A percentile compares a stretch with the other conserved stretches of the same genome.
These are phyloP conservation scores for Hypericum androsaemum DNA, from an alignment of 345 rosid genomes.

Conservation along the genomic window DNA sequence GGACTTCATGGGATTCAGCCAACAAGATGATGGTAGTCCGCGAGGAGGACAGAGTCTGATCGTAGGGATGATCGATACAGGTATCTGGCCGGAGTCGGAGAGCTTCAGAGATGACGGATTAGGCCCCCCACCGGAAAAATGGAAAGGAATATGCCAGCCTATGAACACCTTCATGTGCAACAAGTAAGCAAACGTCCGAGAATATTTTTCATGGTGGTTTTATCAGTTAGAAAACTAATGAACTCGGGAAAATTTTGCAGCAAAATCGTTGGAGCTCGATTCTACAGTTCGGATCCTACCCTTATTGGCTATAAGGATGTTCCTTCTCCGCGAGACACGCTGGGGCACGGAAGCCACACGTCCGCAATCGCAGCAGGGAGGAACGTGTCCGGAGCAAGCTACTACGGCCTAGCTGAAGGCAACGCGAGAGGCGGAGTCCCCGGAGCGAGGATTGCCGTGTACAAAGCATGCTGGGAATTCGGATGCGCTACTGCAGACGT, in stretches of 20 bases:
- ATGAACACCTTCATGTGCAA: constrained; percentile 5
- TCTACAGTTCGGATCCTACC: background rate
- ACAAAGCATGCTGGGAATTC: constrained; percentile 2
- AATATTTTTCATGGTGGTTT: too few species aligned
- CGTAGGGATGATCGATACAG: constrained; percentile 2
- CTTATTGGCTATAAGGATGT: background rate
- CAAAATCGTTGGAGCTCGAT: constrained; percentile 5
- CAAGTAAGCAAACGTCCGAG: background rate
- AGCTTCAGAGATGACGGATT: constrained; percentile 7
- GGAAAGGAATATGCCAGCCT: constrained; percentile 1
- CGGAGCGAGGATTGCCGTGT: constrained; percentile 1
- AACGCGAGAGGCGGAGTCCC: constrained; percentile 6
- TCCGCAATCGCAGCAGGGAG: constrained; percentile 1
- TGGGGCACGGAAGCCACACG: constrained; percentile 4
- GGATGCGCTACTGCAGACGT: background rate
- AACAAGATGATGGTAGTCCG: background rate
- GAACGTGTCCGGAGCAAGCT: background rate
- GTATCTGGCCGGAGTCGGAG: constrained; percentile 8
- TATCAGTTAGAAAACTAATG: too few species aligned
- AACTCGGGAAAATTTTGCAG: too few species aligned
- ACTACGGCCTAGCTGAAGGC: constrained; percentile 2
- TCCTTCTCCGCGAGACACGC: constrained; percentile 1
- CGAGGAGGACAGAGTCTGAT: background rate
- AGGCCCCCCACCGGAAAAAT: constrained; percentile 4
- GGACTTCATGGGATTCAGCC: constrained; percentile 5